Percentiles rank a stretch among this genome's conserved stretches.
Conservation (phyloP, 1,139 yeast species). For the Candida freyschussii region DNA sequence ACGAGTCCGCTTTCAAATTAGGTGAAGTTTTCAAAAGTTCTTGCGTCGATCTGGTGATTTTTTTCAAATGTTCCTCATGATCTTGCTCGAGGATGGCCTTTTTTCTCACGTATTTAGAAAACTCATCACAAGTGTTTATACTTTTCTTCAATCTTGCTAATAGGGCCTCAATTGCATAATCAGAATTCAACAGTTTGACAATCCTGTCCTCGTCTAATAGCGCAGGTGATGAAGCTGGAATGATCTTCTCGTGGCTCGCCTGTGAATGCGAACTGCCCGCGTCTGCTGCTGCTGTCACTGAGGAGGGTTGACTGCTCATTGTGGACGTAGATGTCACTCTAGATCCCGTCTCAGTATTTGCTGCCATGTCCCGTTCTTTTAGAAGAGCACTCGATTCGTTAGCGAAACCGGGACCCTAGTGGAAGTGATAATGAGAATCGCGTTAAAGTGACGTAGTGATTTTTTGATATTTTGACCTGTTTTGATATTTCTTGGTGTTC, state of each 20-base stretch:
- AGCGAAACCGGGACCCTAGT: too few species aligned
- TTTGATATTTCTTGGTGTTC: too few species aligned
- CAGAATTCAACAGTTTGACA: conserved; percentile 47
- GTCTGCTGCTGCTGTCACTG: conserved; percentile 3
- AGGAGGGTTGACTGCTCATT: conserved; percentile 6
- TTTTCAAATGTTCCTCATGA: conserved; percentile 66
- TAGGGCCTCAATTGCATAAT: conserved; percentile 60
- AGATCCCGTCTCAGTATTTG: too few species aligned
- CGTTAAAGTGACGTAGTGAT: too few species aligned
- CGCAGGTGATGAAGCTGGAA: conserved; percentile 23
- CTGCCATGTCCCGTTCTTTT: too few species aligned
- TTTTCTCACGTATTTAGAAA: conserved; percentile 71
- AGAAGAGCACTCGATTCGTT: conserved; percentile 1
- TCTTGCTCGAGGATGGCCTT: conserved; percentile 78
- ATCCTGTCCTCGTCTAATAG: conserved; percentile 42
- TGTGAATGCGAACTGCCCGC: conserved; percentile 2
- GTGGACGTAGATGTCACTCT: conserved; percentile 8
- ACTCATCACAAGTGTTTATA: conserved; percentile 77
- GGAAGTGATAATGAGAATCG: too few species aligned
- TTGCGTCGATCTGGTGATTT: conserved; percentile 54
- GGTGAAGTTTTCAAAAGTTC: conserved; percentile 44
- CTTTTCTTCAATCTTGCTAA: conserved; percentile 74
- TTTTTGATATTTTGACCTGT: too few species aligned
- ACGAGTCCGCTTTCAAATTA: conserved; percentile 64
- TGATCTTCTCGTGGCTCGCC: conserved; percentile 7